Conservation (phyloP, 176 grass and related monocot genomes). For the Carex littledalei region DNA sequence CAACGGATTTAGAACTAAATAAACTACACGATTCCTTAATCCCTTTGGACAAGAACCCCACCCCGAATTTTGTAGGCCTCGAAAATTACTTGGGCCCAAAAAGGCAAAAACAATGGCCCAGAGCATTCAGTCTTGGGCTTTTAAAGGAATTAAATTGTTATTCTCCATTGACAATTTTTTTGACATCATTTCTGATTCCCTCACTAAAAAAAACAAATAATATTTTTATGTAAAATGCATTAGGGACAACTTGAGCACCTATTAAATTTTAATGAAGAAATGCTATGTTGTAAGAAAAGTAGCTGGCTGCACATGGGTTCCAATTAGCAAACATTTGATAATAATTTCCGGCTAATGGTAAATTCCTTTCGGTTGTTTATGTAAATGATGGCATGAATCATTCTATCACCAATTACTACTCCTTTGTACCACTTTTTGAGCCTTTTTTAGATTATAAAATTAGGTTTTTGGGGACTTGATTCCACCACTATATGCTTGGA, state of each 20-base stretch:
- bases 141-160: not conserved
- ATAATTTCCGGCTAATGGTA: conserved; percentile 16
- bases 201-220: not conserved
- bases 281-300: not conserved
- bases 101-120: not conserved
- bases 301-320: conserved; percentile 9
- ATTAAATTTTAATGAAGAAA: not conserved
- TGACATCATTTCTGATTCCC: not conserved
- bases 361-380: conserved; percentile 20
- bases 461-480: conserved; percentile 14
- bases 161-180: too few species aligned
- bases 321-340: conserved; percentile 9
- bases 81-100: not conserved
- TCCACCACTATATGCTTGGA: conserved; percentile 24
- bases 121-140: not conserved
- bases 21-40: too few species aligned
- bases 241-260: not conserved
- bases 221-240: not conserved
- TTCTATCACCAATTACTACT: conserved; percentile 28
- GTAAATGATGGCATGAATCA: conserved; percentile 21
- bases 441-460: conserved; percentile 5
- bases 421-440: not conserved
- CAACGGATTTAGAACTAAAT: too few species aligned
- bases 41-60: too few species aligned
- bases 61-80: too few species aligned